Evolutionary conservation across 2,329 filamentous ascomycete genomes (phyloP), one percentile per base, ranked within the genome.

Genomic region (Trichophyton rubrum): DNA sequence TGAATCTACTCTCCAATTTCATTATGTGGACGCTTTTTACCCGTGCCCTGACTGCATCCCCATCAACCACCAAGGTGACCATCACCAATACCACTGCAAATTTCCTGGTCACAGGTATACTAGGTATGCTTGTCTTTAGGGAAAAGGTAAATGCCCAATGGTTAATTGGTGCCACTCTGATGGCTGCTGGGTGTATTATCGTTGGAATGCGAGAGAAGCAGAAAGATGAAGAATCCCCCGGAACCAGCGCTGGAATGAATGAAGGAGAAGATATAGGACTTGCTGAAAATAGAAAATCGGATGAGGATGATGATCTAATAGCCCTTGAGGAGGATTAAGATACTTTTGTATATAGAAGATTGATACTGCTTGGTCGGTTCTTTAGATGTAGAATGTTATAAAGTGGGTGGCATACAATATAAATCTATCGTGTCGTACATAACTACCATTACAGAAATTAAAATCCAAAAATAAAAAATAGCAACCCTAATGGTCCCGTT

Each of bases 21-120:
- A 76, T 82, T 27, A 85, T 85, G 83, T 85, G 83, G 83, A 80
- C 80, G 0, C 75, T 85, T 15, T 85, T 85, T 72, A 85, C 83
- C 1, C 78, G 80, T 45, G 83, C 83, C 13, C 72, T 86, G 15
- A 85, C 82, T 0, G 79, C 82, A 17, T 79, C 79, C 0, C 77
- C 78, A 40, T 84, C 81, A 11, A 85, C 83, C 1, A 82, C 82
- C 1, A 82, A 82, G 60, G 83, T 85, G 60, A 81, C 79, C 58
- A 80, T 86, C 62, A 82, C 85, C 60, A 86, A 86, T 65, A 85
- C 84, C 15, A 80, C 79, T 58, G 78, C 82, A 2, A 86, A 86
- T 66, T 86, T 86, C 71, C 74, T 85, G 62, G 70, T 84, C 57
- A 85, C 83, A 0, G 83, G 83, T 0, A 55, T 85, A 5, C 70